Conservation (phyloP, 164 flowering plant genomes). For the Stephania yunnanensis region DNA sequence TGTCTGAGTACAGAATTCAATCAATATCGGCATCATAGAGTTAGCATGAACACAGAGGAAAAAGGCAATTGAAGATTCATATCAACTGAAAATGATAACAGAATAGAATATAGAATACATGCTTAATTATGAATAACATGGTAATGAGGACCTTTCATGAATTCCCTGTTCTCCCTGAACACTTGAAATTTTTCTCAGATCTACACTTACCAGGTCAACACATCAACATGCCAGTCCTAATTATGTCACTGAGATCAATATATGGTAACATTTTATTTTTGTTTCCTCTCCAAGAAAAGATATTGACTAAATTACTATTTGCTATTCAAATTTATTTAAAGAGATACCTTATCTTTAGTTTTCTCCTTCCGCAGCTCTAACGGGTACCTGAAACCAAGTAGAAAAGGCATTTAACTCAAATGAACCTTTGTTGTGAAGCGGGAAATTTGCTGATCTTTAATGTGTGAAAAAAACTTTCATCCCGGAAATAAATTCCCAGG, state of each 20-base stretch:
- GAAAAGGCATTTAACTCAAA: background rate
- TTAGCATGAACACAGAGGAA: background rate
- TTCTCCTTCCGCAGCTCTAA: conserved; percentile 91
- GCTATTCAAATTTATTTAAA: background rate
- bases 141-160: background rate
- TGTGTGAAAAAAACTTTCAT: too few relatives aligned
- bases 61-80: conserved; percentile 1
- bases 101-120: background rate
- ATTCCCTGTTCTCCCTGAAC: background rate
- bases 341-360: conserved; percentile 70
- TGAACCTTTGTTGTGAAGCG: too few relatives aligned
- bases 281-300: background rate
- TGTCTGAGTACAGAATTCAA: conserved; percentile 35
- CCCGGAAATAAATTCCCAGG: too few relatives aligned
- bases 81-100: background rate
- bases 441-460: too few relatives aligned
- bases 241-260: background rate
- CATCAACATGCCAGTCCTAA: background rate
- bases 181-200: background rate
- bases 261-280: background rate
- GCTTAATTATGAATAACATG: background rate
- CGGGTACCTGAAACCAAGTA: conserved; percentile 62
- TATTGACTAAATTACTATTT: background rate
- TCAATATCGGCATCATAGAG: background rate
- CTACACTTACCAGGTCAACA: background rate